Base-by-base conservation (phyloP, 2,329 filamentous ascomycete genomes). In the Achaetomium macrosporum region DNA sequence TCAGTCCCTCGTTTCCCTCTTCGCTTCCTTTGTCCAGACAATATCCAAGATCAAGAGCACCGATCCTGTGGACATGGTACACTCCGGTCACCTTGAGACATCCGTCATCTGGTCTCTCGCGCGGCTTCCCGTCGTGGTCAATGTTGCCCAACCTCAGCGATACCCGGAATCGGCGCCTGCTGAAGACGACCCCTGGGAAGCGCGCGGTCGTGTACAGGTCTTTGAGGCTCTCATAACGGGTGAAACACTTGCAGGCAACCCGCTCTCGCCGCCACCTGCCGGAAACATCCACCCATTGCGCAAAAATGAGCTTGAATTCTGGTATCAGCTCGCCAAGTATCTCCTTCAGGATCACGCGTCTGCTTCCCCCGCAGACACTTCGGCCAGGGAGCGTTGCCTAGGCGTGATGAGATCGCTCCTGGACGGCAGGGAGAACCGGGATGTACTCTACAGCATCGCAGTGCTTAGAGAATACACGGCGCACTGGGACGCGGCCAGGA, bases 381-480 rank as follows among this genome's bases (percentile, higher is more conserved):
- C 47, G 78, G 50, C 80, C 19, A 57, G 89, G 35, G 85, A 90
- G 49, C 78, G 83, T 25, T 79, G 82, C 1, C 73, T 96, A 30
- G 69, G 69, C 5, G 77, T 77, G 47, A 81, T 90, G 68, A 83
- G 89, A 31, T 78, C 78, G 51, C 76, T 92, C 19, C 76, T 96
- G 12, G 87, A 90, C 60, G 86, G 86, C 44, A 81, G 85, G 20
- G 91, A 96, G 71, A 93, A 92, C 63, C 83, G 91, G 49, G 90
- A 96, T 66, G 85, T 96, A 16, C 81, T 96, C 52, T 96, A 96
- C 70, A 93, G 88, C 0, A 85, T 96, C 59, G 88, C 88, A 9
- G 82, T 95, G 51, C 83, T 87, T 15, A 83, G 90, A 25, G 83
- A 91, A 57, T 76, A 90, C 46, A 84, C 87, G 42, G 82, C 83